phyloP scores from a whole-genome alignment of 1,284 basidiomycete genomes.

The Ceratobasidium theobromae region DNA sequence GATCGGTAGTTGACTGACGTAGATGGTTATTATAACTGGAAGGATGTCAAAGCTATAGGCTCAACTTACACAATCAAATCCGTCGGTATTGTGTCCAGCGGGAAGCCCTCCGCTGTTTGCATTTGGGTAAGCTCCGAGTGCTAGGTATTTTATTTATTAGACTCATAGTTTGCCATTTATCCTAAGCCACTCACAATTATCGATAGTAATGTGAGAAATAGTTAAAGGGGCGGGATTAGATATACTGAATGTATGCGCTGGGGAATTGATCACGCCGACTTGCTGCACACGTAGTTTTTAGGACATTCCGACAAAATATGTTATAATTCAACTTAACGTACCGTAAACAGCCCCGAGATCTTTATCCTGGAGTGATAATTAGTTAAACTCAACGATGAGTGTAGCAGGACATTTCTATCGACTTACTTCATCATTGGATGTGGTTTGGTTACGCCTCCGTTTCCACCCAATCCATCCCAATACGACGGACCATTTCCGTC shows the following conservation, averaged over 20 bases:
- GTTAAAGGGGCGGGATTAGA: slow-evolving; percentile 43
- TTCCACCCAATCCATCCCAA: slow-evolving; percentile 52
- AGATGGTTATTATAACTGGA: not conserved
- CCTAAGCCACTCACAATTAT: slow-evolving; percentile 47
- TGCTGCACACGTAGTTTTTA: slow-evolving; percentile 40
- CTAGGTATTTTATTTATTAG: slow-evolving; percentile 36
- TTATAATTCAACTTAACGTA: not conserved
- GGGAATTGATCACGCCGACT: slow-evolving; percentile 51
- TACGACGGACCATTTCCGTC: slow-evolving; percentile 52
- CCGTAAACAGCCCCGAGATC: slow-evolving; percentile 41
- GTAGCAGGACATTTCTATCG: not conserved
- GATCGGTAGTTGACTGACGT: slow-evolving; percentile 22
- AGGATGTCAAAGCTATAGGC: not conserved
- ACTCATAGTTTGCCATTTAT: no score
- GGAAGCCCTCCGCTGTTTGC: slow-evolving; percentile 48
- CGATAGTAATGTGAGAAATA: slow-evolving; percentile 44
- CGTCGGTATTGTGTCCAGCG: slow-evolving; percentile 47
- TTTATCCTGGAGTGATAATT: slow-evolving; percentile 44
- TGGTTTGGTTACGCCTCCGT: slow-evolving; percentile 48
- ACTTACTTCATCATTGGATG: slow-evolving; percentile 45
- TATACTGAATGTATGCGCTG: slow-evolving; percentile 45
- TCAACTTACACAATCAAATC: slow-evolving; percentile 25
- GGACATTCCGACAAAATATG: not conserved
- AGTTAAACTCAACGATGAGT: not conserved
- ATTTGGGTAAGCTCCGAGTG: slow-evolving; percentile 48